Evolutionary conservation across 495 filamentous ascomycete genomes (phyloP), one percentile per base, ranked within the genome.

Genomic region (Physcia stellaris): DNA sequence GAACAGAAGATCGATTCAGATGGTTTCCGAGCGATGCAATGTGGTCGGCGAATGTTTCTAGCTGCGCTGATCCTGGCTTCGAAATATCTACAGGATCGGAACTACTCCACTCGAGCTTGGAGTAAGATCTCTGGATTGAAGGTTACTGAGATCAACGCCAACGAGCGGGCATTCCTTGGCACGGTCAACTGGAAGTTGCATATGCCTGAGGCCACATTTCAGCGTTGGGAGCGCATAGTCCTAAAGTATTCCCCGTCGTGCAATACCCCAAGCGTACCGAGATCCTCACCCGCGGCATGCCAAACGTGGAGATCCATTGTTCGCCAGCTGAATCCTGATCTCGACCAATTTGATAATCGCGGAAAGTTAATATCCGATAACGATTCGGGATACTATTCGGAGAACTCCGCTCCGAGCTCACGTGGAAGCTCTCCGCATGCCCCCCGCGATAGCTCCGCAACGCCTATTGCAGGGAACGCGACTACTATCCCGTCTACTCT

Each of bases 51-150:
- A 30, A 98, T 98, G 86, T 96, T 98, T 55, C 68, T 98, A 39
- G 82, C 92, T 12, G 83, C 84, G 10, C 66, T 95, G 46, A 94
- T 95, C 49, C 67, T 95, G 32, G 85, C 86, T 2, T 95, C 90
- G 17, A 98, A 98, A 62, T 98, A 94, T 57, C 68, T 96, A 28
- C 90, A 98, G 57, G 90, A 98, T 58, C 80, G 90, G 31, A 98
- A 96, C 58, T 98, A 87, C 59, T 96, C 92, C 6, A 86, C 90
- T 28, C 73, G 86, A 24, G 90, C 90, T 16, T 98, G 90, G 90
- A 95, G 90, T 57, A 95, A 92, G 65, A 96, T 98, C 37, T 95
- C 88, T 16, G 87, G 88, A 26, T 66, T 96, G 26, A 83, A 83
- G 47, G 85, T 83, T 0, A 60, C 70, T 23, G 90, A 98, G 61